Evolutionary conservation across 352 stramenopile species (phyloP).

Genomic region (Phytophthora megakarya): DNA sequence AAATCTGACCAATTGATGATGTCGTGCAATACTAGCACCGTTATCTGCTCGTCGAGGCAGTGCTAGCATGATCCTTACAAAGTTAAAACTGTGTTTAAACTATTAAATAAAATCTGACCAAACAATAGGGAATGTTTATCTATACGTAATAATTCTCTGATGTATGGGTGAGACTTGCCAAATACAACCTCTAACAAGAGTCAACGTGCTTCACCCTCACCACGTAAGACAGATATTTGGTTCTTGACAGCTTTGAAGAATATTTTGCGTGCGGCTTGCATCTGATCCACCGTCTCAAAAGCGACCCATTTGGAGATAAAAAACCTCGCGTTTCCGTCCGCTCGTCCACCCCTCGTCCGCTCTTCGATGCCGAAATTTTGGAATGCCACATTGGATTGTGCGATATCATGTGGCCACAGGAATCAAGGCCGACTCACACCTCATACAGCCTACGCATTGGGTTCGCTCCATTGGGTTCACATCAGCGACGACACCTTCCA

Average conservation of each 20-base stretch:
- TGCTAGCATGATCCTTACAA: too few relatives aligned
- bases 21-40: too few relatives aligned
- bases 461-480: constrained; percentile 17
- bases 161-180: too few relatives aligned
- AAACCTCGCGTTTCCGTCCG: constrained; percentile 8
- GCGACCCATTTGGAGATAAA: constrained; percentile 1
- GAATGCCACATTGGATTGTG: constrained; percentile 6
- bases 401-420: constrained; percentile 19
- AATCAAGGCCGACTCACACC: constrained; percentile 19
- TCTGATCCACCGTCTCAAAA: constrained; percentile 5
- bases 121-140: too few relatives aligned
- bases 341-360: neutral
- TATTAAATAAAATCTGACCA: too few relatives aligned
- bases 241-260: neutral
- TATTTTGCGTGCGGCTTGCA: neutral
- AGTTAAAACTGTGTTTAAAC: too few relatives aligned
- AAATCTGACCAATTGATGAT: too few relatives aligned
- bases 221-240: too few relatives aligned
- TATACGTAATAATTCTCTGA: too few relatives aligned
- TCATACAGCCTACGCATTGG: constrained; percentile 13
- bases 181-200: neutral
- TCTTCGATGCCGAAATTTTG: constrained; percentile 19
- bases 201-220: too few relatives aligned
- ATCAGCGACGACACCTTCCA: constrained; percentile 8
- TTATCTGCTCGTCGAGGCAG: too few relatives aligned